phyloP scores from a whole-genome alignment of 257 asterid species.

The Coffea canephora region DNA sequence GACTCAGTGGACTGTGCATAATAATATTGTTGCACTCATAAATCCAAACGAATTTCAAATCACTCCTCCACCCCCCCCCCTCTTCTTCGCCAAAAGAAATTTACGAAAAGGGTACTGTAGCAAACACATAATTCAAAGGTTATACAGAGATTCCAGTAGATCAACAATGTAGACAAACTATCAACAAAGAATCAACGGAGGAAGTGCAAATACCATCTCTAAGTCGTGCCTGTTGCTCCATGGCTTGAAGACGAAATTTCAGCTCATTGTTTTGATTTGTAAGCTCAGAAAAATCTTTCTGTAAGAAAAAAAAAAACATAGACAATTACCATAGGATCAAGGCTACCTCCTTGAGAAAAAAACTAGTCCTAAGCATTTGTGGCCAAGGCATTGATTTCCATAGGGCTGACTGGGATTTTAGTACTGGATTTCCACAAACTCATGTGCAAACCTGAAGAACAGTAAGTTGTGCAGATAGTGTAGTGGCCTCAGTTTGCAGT shows the following conservation, averaged over 20 bases:
- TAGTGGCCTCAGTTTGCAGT: conserved; percentile 73
- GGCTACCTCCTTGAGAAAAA: conserved; percentile 3
- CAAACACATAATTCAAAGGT: too few relatives aligned
- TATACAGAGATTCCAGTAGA: neutral
- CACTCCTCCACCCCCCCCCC: neutral
- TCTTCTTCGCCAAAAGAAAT: neutral
- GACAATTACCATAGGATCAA: neutral
- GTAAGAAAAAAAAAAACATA: conserved; percentile 21
- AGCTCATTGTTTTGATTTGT: conserved; percentile 74
- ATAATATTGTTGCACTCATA: neutral
- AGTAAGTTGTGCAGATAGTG: conserved; percentile 69
- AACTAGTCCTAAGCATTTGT: too few relatives aligned
- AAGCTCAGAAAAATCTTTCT: conserved; percentile 63
- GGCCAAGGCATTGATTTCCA: too few relatives aligned
- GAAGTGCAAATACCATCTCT: conserved; percentile 61
- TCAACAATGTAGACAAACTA: neutral
- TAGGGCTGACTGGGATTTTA: too few relatives aligned
- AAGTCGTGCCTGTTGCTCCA: conserved; percentile 84
- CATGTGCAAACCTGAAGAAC: conserved; percentile 54
- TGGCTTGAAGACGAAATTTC: conserved; percentile 78
- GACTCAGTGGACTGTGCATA: neutral
- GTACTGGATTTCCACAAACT: neutral
- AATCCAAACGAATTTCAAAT: neutral
- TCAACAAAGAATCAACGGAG: conserved; percentile 1
- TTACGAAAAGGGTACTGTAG: neutral